These are phyloP conservation scores for Amoeboradix gromovi DNA, from an alignment of 371 early-diverging fungal genomes.

Conservation along the genomic window DNA sequence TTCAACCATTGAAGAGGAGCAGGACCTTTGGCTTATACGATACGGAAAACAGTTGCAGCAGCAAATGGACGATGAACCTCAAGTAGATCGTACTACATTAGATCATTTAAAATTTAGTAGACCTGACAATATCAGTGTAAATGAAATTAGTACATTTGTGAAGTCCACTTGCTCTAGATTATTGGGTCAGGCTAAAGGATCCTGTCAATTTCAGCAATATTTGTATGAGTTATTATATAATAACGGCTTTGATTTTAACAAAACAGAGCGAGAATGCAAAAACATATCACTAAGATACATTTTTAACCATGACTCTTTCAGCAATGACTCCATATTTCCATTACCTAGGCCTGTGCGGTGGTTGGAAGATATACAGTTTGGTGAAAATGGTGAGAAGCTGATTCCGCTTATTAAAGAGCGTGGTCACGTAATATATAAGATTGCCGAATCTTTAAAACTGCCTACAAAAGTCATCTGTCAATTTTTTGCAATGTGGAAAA, in stretches of 20 bases:
- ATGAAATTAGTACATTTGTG: neutral
- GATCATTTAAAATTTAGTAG: neutral
- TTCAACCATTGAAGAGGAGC: neutral
- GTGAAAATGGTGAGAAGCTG: neutral
- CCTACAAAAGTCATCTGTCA: neutral
- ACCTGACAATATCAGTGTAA: neutral
- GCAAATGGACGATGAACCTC: neutral
- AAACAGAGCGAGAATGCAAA: neutral
- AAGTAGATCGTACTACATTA: neutral
- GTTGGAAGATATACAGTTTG: neutral
- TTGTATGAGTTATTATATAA: neutral
- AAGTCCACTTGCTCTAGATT: neutral
- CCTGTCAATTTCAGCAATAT: neutral
- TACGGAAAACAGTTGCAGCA: neutral
- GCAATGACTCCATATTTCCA: neutral
- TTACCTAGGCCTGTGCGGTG: neutral
- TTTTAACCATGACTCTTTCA: neutral
- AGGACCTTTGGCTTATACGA: neutral
- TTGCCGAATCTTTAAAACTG: neutral
- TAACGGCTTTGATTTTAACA: neutral
- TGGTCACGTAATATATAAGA: neutral
- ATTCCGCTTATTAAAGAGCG: neutral
- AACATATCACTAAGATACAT: neutral
- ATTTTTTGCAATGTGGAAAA: neutral
- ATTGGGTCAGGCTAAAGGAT: neutral